Evolutionary conservation across 352 stramenopile species (phyloP).

Genomic region (Globisporangium apiculatum): DNA sequence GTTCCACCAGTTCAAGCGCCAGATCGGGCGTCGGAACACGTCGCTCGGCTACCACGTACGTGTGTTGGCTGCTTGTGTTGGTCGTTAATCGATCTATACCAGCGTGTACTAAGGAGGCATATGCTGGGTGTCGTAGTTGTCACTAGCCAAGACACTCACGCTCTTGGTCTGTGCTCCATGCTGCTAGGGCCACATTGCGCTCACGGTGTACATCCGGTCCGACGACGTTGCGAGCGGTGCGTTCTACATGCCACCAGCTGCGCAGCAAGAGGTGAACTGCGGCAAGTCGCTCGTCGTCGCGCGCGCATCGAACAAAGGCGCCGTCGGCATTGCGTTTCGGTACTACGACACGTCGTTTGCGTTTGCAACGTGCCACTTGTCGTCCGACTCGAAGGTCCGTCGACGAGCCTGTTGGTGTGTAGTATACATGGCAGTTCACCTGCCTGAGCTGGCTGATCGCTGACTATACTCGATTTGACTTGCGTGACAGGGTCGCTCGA

Average conservation of each 20-base stretch:
- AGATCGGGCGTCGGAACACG: conserved; percentile 80
- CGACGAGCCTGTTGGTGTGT: too few relatives aligned
- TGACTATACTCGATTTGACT: neutral
- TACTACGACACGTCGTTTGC: conserved; percentile 85
- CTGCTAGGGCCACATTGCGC: conserved; percentile 70
- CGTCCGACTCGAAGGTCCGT: conserved; percentile 70
- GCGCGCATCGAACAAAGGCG: conserved; percentile 86
- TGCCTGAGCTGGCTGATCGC: neutral
- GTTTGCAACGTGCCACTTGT: conserved; percentile 85
- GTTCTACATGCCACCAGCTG: conserved; percentile 76
- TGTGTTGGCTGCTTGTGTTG: neutral
- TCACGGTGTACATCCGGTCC: conserved; percentile 72
- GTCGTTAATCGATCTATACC: neutral
- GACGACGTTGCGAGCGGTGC: conserved; percentile 59
- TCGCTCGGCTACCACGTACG: conserved; percentile 74
- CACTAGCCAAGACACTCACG: too few relatives aligned
- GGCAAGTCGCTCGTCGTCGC: conserved; percentile 73
- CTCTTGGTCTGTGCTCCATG: too few relatives aligned
- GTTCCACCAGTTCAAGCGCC: conserved; percentile 57
- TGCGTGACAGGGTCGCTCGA: conserved; percentile 44
- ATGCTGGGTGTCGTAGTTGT: too few relatives aligned
- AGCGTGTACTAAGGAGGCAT: too few relatives aligned
- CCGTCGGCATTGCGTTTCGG: conserved; percentile 82
- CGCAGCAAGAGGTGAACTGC: conserved; percentile 65
- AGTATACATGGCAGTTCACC: too few relatives aligned